Percentiles rank a stretch among this genome's conserved stretches.
phyloP scores from a whole-genome alignment of 2,329 filamentous ascomycete genomes.

The Phoma sp. region DNA sequence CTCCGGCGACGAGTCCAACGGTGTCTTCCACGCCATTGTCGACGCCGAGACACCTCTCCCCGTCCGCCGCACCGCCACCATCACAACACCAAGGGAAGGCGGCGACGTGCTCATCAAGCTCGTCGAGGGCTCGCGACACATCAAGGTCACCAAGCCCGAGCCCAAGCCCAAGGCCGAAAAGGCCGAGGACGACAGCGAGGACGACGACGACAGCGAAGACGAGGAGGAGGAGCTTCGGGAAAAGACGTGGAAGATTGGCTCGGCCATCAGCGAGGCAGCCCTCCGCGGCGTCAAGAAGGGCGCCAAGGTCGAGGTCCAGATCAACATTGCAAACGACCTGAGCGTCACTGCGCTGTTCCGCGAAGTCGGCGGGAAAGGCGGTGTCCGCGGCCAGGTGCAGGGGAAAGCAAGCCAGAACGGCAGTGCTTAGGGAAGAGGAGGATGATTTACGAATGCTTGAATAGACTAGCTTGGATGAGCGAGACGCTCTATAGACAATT shows the following conservation, averaged over 20 bases:
- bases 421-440: conserved; percentile 30
- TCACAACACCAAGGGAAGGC: conserved; percentile 77
- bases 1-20: conserved; percentile 64
- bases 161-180: conserved; percentile 77
- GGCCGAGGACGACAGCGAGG: conserved; percentile 69
- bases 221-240: conserved; percentile 88
- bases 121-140: conserved; percentile 86
- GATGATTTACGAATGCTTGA: conserved; percentile 7
- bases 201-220: conserved; percentile 68
- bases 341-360: conserved; percentile 80
- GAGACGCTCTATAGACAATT: conserved; percentile 8
- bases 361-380: conserved; percentile 87
- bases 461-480: conserved; percentile 7
- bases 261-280: conserved; percentile 82
- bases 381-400: conserved; percentile 51
- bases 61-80: conserved; percentile 82
- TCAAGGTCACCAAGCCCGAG: conserved; percentile 91
- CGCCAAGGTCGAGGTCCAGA: conserved; percentile 89
- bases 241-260: conserved; percentile 90
- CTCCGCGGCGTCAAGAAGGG: conserved; percentile 86
- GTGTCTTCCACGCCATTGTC: conserved; percentile 82
- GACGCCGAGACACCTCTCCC: conserved; percentile 88
- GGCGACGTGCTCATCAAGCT: conserved; percentile 90
- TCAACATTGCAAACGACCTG: conserved; percentile 85
- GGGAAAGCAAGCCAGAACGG: conserved; percentile 38